Conservation (phyloP, 495 filamentous ascomycete species). For the Ramalina intermedia region DNA sequence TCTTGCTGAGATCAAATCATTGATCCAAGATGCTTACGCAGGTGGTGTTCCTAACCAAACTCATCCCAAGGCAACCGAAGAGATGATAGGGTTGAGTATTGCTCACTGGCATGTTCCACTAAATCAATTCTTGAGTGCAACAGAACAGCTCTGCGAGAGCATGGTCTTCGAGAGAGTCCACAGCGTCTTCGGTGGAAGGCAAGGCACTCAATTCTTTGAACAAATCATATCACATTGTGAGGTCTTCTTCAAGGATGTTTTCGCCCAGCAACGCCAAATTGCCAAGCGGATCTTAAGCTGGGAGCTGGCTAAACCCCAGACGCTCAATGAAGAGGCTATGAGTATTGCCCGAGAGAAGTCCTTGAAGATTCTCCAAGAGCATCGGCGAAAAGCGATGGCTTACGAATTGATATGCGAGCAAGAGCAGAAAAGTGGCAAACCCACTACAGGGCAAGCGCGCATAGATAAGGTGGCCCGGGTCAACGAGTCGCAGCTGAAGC, state of each 20-base stretch:
- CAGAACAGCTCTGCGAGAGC: constrained; percentile 18
- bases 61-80: constrained; percentile 29
- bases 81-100: constrained; percentile 25
- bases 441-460: not conserved
- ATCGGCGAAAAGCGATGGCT: constrained; percentile 4
- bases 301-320: constrained; percentile 8
- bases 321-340: constrained; percentile 8
- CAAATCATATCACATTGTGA: constrained; percentile 20
- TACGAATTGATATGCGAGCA: constrained; percentile 1
- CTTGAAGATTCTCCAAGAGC: not conserved
- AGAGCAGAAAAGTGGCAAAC: constrained; percentile 4
- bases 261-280: constrained; percentile 10
- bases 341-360: not conserved
- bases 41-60: constrained; percentile 25
- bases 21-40: constrained; percentile 25
- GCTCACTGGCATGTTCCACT: constrained; percentile 26
- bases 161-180: constrained; percentile 16
- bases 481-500: constrained; percentile 19
- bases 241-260: constrained; percentile 16
- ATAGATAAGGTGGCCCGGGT: constrained; percentile 13
- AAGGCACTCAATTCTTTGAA: constrained; percentile 24
- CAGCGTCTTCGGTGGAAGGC: constrained; percentile 23
- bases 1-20: constrained; percentile 19
- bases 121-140: constrained; percentile 18
- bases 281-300: constrained; percentile 1